Conservation (phyloP, 2,329 filamentous ascomycete genomes). For the Phialocephala subalpina region DNA sequence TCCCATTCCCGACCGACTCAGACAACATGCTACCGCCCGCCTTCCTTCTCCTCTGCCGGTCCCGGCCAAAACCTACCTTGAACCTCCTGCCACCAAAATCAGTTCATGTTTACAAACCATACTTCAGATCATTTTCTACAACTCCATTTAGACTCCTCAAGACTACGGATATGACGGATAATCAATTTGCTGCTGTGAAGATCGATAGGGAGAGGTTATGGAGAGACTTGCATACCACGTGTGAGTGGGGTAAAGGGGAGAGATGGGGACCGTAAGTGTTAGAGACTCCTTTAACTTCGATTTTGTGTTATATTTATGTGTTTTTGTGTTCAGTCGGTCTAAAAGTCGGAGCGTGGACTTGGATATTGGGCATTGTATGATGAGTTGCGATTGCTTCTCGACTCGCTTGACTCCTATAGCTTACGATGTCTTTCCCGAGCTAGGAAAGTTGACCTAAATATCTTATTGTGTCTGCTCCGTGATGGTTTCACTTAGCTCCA, state of each 20-base stretch:
- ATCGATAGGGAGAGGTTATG: slow-evolving; percentile 68
- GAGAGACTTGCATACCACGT: slow-evolving; percentile 70
- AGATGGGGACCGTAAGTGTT: slow-evolving; percentile 70
- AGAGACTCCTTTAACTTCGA: not conserved
- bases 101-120: not conserved
- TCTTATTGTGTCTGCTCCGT: too few species aligned
- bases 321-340: not conserved
- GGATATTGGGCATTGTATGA: too few species aligned
- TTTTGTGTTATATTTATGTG: not conserved
- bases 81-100: not conserved
- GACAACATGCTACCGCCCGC: slow-evolving; percentile 19
- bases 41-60: slow-evolving; percentile 12
- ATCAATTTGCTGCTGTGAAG: slow-evolving; percentile 59
- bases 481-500: too few species aligned
- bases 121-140: slow-evolving; percentile 28
- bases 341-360: too few species aligned
- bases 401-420: too few species aligned
- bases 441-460: too few species aligned
- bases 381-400: too few species aligned
- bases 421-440: too few species aligned
- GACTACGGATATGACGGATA: slow-evolving; percentile 51
- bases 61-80: slow-evolving; percentile 5
- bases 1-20: not conserved
- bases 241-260: slow-evolving; percentile 71
- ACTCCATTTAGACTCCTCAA: slow-evolving; percentile 28